Conservation (phyloP, 345 rosid genomes). For the Cardiospermum halicacabum region DNA sequence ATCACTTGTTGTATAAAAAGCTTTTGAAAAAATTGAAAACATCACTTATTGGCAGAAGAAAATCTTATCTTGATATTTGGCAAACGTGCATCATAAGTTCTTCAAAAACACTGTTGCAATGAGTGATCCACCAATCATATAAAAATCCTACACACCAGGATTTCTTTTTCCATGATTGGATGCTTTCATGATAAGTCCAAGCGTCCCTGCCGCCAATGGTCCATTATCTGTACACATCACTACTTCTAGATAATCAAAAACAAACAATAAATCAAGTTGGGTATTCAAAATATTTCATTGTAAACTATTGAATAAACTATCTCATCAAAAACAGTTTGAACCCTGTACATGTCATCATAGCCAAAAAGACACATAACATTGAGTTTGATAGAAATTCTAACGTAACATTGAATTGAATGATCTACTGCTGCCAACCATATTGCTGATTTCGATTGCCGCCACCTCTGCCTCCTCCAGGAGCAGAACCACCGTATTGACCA, state of each 20-base stretch:
- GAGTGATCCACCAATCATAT: neutral
- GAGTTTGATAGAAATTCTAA: no score
- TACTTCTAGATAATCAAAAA: no score
- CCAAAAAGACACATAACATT: no score
- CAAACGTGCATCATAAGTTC: neutral
- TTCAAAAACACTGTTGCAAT: neutral
- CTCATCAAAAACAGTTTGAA: neutral
- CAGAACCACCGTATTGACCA: constrained; percentile 63
- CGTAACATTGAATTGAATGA: no score
- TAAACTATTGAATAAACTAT: neutral
- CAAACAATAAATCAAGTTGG: no score
- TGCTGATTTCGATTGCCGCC: constrained; percentile 78
- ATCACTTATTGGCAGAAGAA: no score
- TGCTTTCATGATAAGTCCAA: neutral
- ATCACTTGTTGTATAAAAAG: neutral
- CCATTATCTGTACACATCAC: no score
- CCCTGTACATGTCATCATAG: neutral
- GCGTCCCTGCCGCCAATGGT: neutral
- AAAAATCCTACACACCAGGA: neutral
- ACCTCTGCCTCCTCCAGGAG: constrained; percentile 65
- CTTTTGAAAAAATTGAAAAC: no score
- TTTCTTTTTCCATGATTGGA: constrained; percentile 3
- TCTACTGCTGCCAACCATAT: constrained; percentile 64
- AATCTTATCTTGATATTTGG: neutral
- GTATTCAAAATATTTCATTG: no score